Conservation (phyloP, 2,329 filamentous ascomycete genomes). For the Fusarium equiseti region DNA sequence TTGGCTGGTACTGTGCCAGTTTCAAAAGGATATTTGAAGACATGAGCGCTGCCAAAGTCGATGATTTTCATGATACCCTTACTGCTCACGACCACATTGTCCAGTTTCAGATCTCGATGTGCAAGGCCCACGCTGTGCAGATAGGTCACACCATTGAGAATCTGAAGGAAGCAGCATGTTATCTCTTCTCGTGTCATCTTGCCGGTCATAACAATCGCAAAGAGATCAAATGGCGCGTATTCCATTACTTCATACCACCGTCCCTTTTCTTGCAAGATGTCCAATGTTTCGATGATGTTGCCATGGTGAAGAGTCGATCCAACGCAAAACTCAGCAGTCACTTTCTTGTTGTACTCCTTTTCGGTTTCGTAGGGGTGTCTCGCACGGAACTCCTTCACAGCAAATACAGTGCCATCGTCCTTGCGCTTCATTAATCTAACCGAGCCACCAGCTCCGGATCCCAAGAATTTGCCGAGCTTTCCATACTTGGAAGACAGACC, state of each 20-base stretch:
- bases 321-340: conserved; percentile 98
- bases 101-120: conserved; percentile 93
- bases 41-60: conserved; percentile 96
- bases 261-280: conserved; percentile 93
- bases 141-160: conserved; percentile 88
- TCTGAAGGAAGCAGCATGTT: conserved; percentile 91
- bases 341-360: conserved; percentile 96
- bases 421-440: conserved; percentile 94
- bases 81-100: conserved; percentile 98
- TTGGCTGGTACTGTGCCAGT: conserved; percentile 65
- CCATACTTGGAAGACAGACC: conserved; percentile 92
- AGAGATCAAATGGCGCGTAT: conserved; percentile 94
- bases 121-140: conserved; percentile 94
- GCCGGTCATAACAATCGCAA: conserved; percentile 98
- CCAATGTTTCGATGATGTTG: conserved; percentile 97
- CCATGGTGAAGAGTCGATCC: conserved; percentile 96
- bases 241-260: conserved; percentile 99
- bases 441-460: conserved; percentile 93
- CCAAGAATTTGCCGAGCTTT: conserved; percentile 93
- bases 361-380: conserved; percentile 93
- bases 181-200: conserved; percentile 95
- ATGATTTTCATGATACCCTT: conserved; percentile 99
- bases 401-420: conserved; percentile 93
- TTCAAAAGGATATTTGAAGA: conserved; percentile 98
- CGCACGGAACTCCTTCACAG: conserved; percentile 95